phyloP scores from a whole-genome alignment of 768 basidiomycete species.

The Boletales sp. region DNA sequence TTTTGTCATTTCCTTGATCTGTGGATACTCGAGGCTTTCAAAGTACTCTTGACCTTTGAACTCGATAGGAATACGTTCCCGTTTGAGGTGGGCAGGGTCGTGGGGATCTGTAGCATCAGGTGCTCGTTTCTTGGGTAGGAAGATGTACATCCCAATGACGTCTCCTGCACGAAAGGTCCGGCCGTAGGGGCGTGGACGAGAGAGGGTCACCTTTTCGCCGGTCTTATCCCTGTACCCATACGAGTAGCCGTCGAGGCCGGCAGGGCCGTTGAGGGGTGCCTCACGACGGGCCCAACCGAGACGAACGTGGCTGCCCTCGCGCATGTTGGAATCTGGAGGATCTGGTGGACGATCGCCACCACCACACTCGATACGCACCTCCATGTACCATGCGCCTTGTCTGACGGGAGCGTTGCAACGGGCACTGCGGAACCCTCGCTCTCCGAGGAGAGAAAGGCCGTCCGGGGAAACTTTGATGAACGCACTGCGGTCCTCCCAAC shows the following conservation, averaged over 20 bases:
- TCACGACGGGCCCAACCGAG: conserved; percentile 92
- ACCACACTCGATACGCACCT: conserved; percentile 75
- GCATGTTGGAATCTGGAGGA: conserved; percentile 42
- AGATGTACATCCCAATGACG: conserved; percentile 91
- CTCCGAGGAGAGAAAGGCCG: conserved; percentile 70
- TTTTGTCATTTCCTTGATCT: conserved; percentile 87
- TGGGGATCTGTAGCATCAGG: conserved; percentile 59
- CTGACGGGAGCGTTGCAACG: conserved; percentile 86
- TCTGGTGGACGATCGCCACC: conserved; percentile 53
- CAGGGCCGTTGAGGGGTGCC: conserved; percentile 89
- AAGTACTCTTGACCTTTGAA: conserved; percentile 98
- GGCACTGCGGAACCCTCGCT: conserved; percentile 88
- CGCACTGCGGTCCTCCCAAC: conserved; percentile 89
- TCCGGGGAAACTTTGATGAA: conserved; percentile 79
- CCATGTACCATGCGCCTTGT: conserved; percentile 93
- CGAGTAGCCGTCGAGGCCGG: conserved; percentile 89
- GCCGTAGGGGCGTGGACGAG: conserved; percentile 78
- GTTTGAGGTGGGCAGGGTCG: conserved; percentile 79
- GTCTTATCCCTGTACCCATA: conserved; percentile 90
- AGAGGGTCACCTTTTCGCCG: conserved; percentile 87
- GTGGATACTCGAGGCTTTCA: conserved; percentile 86
- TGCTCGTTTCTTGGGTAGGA: conserved; percentile 65
- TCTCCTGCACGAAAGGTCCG: conserved; percentile 74
- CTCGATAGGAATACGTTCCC: conserved; percentile 90
- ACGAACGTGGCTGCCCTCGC: conserved; percentile 79